These are phyloP conservation scores for Fagopyrum homotropicum DNA, from an alignment of 148 eudicot species.

Conservation along the genomic window DNA sequence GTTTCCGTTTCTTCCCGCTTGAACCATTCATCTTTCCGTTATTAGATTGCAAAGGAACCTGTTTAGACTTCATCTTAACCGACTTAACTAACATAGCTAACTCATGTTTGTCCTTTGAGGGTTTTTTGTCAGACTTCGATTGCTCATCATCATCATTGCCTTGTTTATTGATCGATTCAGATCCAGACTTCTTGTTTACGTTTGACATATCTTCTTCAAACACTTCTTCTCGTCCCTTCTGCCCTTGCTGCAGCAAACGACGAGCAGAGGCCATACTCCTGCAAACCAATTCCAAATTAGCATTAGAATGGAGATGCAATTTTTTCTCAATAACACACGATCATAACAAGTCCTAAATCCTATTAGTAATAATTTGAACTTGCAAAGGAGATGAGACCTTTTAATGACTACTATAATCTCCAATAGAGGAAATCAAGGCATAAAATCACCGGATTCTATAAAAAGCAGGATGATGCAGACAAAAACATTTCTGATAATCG, in stretches of 20 bases:
- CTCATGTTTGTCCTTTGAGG: slow-evolving; percentile 49
- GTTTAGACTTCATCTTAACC: slow-evolving; percentile 73
- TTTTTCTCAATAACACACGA: background rate
- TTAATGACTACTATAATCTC: too few relatives aligned
- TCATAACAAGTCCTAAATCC: background rate
- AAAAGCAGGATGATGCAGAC: background rate
- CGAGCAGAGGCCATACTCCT: slow-evolving; percentile 81
- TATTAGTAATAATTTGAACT: too few relatives aligned
- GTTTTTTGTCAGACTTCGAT: slow-evolving; percentile 10
- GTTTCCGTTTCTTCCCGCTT: background rate
- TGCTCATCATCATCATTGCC: slow-evolving; percentile 16
- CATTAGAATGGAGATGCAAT: background rate
- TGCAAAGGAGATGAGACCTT: too few relatives aligned
- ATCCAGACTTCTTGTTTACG: slow-evolving; percentile 3
- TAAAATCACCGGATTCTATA: too few relatives aligned
- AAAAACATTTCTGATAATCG: background rate
- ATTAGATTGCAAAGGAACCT: slow-evolving; percentile 30
- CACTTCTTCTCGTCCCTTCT: slow-evolving; percentile 24
- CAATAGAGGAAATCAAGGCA: too few relatives aligned
- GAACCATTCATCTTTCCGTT: background rate
- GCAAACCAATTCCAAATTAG: slow-evolving; percentile 18
- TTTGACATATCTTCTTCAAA: slow-evolving; percentile 16
- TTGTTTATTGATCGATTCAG: slow-evolving; percentile 15
- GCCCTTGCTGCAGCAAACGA: slow-evolving; percentile 55
- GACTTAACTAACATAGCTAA: slow-evolving; percentile 61